phyloP scores from a whole-genome alignment of 768 basidiomycete genomes.

The Mycena olivaceomarginata region DNA sequence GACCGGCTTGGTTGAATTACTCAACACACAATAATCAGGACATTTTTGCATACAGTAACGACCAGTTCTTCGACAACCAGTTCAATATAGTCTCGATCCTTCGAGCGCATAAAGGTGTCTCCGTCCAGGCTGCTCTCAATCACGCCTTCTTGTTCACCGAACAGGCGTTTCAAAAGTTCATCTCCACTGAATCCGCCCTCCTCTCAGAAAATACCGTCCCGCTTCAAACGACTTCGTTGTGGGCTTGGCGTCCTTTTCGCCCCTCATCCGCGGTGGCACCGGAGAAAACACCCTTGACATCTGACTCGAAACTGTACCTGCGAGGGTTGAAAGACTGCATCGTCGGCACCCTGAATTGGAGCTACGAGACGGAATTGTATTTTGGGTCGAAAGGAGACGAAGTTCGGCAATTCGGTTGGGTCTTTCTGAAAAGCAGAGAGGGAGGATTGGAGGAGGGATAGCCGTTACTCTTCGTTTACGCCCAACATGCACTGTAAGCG shows the following conservation, averaged over 20 bases:
- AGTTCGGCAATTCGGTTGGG: slow-evolving; percentile 40
- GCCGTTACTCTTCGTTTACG: no score
- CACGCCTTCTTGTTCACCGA: slow-evolving; percentile 61
- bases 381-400: slow-evolving; percentile 42
- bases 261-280: slow-evolving; percentile 6
- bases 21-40: slow-evolving; percentile 66
- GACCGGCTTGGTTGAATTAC: slow-evolving; percentile 2
- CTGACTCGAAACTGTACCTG: slow-evolving; percentile 58
- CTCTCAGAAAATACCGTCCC: background rate
- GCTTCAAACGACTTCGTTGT: background rate
- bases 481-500: background rate
- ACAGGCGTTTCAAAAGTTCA: slow-evolving; percentile 60
- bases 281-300: slow-evolving; percentile 10
- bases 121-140: slow-evolving; percentile 71
- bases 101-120: slow-evolving; percentile 63
- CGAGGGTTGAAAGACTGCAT: slow-evolving; percentile 74
- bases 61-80: slow-evolving; percentile 58
- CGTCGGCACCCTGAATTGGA: slow-evolving; percentile 60
- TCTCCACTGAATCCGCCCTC: slow-evolving; percentile 50
- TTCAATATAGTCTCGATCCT: slow-evolving; percentile 72
- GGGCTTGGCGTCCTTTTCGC: slow-evolving; percentile 43
- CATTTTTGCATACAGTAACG: slow-evolving; percentile 72
- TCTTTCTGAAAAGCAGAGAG: slow-evolving; percentile 30
- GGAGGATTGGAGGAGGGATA: background rate
- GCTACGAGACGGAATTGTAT: slow-evolving; percentile 42